These are phyloP conservation scores for Hanseniaspora uvarum DNA, from an alignment of 1,139 yeast species.

Conservation along the genomic window DNA sequence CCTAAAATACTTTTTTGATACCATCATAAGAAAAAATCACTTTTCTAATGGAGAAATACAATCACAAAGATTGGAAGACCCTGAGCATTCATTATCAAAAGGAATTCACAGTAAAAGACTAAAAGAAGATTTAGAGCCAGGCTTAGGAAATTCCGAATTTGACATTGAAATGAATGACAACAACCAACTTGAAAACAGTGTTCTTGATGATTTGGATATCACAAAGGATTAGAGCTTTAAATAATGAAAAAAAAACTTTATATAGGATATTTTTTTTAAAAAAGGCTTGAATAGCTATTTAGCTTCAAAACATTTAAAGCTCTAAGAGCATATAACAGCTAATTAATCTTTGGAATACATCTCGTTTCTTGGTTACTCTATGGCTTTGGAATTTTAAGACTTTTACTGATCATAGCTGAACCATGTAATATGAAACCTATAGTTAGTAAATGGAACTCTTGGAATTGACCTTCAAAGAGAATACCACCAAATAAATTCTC, in stretches of 20 bases:
- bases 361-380: slow-evolving; percentile 34
- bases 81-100: not conserved
- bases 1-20: slow-evolving; percentile 8
- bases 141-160: slow-evolving; percentile 6
- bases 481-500: slow-evolving; percentile 57
- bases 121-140: slow-evolving; percentile 29
- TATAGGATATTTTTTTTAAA: too few relatives aligned
- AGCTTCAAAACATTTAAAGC: too few relatives aligned
- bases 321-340: too few relatives aligned
- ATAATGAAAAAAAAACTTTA: too few relatives aligned
- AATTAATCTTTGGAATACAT: too few relatives aligned
- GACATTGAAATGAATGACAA: slow-evolving; percentile 13
- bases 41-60: not conserved
- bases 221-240: not conserved
- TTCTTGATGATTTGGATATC: slow-evolving; percentile 1
- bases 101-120: slow-evolving; percentile 27
- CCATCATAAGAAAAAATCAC: not conserved
- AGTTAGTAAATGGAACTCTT: slow-evolving; percentile 67
- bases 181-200: not conserved
- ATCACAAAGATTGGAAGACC: slow-evolving; percentile 17
- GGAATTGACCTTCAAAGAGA: slow-evolving; percentile 41
- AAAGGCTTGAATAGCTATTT: too few relatives aligned
- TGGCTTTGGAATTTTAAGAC: slow-evolving; percentile 82
- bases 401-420: slow-evolving; percentile 83
- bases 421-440: slow-evolving; percentile 67